These are phyloP conservation scores for Hypoxylon sp. DNA, from an alignment of 2,329 filamentous ascomycete genomes.

Conservation along the genomic window DNA sequence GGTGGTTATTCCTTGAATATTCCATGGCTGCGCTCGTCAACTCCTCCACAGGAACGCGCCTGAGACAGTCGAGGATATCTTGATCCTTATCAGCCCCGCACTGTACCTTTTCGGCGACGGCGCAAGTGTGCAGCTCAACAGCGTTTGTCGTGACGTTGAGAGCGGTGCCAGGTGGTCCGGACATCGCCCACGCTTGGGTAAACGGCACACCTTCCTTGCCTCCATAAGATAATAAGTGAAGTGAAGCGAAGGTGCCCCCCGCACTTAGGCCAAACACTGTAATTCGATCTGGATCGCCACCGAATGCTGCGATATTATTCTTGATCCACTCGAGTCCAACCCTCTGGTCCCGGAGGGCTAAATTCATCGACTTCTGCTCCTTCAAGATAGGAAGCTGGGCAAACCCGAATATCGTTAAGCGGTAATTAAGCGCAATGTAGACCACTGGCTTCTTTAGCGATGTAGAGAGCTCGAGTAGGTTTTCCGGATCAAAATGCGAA, in stretches of 20 bases:
- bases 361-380: slow-evolving; percentile 50
- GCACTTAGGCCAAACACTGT: slow-evolving; percentile 47
- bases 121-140: slow-evolving; percentile 50
- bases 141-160: slow-evolving; percentile 53
- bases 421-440: slow-evolving; percentile 51
- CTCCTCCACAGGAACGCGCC: slow-evolving; percentile 39
- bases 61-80: not conserved
- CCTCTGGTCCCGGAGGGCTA: slow-evolving; percentile 50
- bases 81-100: slow-evolving; percentile 2
- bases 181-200: slow-evolving; percentile 54
- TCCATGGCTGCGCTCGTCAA: slow-evolving; percentile 48
- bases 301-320: slow-evolving; percentile 52
- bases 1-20: slow-evolving; percentile 51
- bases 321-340: slow-evolving; percentile 51
- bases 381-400: slow-evolving; percentile 47
- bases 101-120: slow-evolving; percentile 37
- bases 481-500: slow-evolving; percentile 47
- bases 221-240: slow-evolving; percentile 52
- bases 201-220: slow-evolving; percentile 55
- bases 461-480: slow-evolving; percentile 41
- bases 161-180: slow-evolving; percentile 55
- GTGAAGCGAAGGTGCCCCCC: slow-evolving; percentile 46
- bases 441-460: slow-evolving; percentile 49
- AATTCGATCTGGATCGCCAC: slow-evolving; percentile 49
- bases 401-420: slow-evolving; percentile 55